phyloP scores from a whole-genome alignment of 805 yeast species.

The Spathaspora hagerdaliae region DNA sequence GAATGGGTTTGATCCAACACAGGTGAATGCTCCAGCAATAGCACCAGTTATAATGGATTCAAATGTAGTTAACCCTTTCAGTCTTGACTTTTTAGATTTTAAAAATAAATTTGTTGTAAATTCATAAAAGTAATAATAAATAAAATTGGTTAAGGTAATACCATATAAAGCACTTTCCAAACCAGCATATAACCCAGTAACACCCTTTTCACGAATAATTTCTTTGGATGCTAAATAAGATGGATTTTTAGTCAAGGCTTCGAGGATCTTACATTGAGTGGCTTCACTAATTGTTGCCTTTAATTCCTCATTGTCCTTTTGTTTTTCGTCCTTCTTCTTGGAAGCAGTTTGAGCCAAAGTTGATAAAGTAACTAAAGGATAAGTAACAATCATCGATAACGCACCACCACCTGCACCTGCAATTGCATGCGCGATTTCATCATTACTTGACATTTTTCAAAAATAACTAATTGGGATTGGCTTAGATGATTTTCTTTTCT shows the following conservation, averaged over 20 bases:
- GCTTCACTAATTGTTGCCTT: constrained; percentile 8
- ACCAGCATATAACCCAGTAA: constrained; percentile 74
- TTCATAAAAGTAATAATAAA: constrained; percentile 89
- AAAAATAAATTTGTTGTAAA: constrained; percentile 50
- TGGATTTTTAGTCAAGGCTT: constrained; percentile 9
- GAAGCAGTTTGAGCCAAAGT: constrained; percentile 80
- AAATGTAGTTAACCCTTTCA: constrained; percentile 48
- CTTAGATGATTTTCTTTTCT: too few species aligned
- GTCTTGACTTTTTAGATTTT: constrained; percentile 13
- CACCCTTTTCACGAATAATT: constrained; percentile 56
- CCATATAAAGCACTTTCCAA: constrained; percentile 86
- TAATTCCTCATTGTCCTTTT: not conserved
- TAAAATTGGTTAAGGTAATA: constrained; percentile 78
- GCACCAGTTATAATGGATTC: constrained; percentile 79
- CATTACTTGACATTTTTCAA: constrained; percentile 28
- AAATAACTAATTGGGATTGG: too few species aligned
- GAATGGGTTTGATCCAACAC: constrained; percentile 78
- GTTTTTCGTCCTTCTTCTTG: constrained; percentile 7
- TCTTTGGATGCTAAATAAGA: constrained; percentile 28
- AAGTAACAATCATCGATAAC: constrained; percentile 78
- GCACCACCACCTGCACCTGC: constrained; percentile 96
- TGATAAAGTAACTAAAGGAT: constrained; percentile 82
- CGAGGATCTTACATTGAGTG: constrained; percentile 11
- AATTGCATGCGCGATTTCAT: constrained; percentile 77
- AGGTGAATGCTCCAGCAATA: constrained; percentile 82